Conservation (phyloP, 2,329 filamentous ascomycete genomes). For the Incumbomyces lentus region DNA sequence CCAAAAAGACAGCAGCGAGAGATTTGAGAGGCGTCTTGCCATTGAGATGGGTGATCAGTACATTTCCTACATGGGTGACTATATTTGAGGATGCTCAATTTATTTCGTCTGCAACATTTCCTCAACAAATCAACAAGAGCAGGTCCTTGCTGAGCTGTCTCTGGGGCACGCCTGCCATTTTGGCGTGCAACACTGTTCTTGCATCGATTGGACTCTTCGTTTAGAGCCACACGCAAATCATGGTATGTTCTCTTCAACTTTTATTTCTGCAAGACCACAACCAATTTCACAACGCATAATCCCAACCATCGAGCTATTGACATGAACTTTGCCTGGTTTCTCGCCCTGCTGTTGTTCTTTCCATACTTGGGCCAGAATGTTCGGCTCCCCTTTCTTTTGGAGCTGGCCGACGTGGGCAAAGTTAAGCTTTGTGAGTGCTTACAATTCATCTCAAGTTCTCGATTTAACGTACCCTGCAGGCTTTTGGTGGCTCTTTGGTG, state of each 20-base stretch:
- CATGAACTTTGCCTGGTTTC: constrained; percentile 2
- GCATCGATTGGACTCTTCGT: too few relatives aligned
- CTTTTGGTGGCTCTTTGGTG: constrained; percentile 13
- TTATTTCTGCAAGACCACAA: neutral
- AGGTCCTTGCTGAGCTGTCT: too few relatives aligned
- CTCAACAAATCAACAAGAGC: too few relatives aligned
- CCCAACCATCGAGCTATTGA: constrained; percentile 1
- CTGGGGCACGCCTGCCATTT: too few relatives aligned
- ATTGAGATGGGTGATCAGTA: too few relatives aligned
- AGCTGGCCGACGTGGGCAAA: constrained; percentile 19
- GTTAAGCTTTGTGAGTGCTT: constrained; percentile 16
- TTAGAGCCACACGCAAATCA: neutral
- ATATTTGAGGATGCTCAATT: too few relatives aligned
- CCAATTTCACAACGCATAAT: neutral
- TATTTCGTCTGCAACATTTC: too few relatives aligned
- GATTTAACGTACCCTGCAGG: constrained; percentile 9
- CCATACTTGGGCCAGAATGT: neutral
- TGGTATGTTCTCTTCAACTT: constrained; percentile 3
- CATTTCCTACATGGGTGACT: too few relatives aligned
- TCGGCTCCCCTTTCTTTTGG: constrained; percentile 12
- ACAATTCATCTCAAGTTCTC: neutral
- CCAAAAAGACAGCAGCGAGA: too few relatives aligned
- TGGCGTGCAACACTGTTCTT: too few relatives aligned
- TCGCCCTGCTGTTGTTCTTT: neutral
- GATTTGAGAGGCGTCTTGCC: too few relatives aligned